These are phyloP conservation scores for Leucogyrophana mollusca DNA, from an alignment of 768 basidiomycete species.

Conservation along the genomic window DNA sequence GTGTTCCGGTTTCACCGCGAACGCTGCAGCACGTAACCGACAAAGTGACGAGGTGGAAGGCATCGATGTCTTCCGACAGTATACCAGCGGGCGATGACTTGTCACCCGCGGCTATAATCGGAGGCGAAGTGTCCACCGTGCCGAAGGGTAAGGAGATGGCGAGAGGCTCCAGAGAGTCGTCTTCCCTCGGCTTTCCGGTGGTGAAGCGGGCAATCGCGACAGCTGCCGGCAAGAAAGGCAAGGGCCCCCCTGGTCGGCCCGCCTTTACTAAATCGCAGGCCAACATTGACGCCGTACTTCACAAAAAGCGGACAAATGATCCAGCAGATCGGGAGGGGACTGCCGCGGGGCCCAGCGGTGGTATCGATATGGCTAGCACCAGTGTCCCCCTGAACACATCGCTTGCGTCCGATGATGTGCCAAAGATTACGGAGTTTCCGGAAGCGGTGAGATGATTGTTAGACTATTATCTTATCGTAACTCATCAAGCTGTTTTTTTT, in stretches of 20 bases:
- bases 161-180: conserved; percentile 13
- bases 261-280: conserved; percentile 3
- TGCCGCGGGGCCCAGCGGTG: not conserved
- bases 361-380: conserved; percentile 2
- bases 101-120: conserved; percentile 6
- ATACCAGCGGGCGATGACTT: conserved; percentile 7
- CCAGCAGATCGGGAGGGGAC: conserved; percentile 3
- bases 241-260: conserved; percentile 4
- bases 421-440: conserved; percentile 33
- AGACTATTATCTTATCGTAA: conserved; percentile 1
- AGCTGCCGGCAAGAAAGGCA: conserved; percentile 21
- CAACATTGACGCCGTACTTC: conserved; percentile 6
- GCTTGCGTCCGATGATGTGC: conserved; percentile 6
- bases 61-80: conserved; percentile 19
- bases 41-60: conserved; percentile 38
- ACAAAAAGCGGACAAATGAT: conserved; percentile 10
- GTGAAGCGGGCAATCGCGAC: conserved; percentile 35
- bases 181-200: conserved; percentile 43
- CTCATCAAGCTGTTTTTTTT: conserved; percentile 13
- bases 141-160: conserved; percentile 18
- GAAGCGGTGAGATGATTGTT: conserved; percentile 33
- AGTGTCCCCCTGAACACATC: conserved; percentile 4
- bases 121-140: not conserved
- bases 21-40: conserved; percentile 28
- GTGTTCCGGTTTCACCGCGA: conserved; percentile 20